Conservation (phyloP, 2,329 filamentous ascomycete genomes). For the Cytospora schulzeri region DNA sequence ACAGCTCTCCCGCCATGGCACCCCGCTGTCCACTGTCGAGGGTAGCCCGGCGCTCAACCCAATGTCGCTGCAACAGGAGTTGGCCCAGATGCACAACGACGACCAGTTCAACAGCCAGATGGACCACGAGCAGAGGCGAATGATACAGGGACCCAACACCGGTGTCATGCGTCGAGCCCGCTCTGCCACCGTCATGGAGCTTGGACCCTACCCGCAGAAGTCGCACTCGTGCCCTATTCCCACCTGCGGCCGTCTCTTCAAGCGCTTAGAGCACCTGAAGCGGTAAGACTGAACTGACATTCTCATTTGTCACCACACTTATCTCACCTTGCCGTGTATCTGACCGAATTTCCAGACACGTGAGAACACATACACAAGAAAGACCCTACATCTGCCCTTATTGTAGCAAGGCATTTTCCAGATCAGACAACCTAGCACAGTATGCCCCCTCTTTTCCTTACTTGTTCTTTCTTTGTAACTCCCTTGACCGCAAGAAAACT, state of each 20-base stretch:
- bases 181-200: slow-evolving; percentile 94
- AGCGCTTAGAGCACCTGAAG: slow-evolving; percentile 98
- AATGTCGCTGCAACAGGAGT: slow-evolving; percentile 72
- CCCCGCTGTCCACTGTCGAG: slow-evolving; percentile 83
- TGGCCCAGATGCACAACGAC: slow-evolving; percentile 62
- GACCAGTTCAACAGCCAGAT: slow-evolving; percentile 62
- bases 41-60: slow-evolving; percentile 76
- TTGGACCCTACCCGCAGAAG: slow-evolving; percentile 95
- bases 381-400: slow-evolving; percentile 96
- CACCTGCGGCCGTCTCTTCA: slow-evolving; percentile 95
- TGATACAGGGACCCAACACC: slow-evolving; percentile 67
- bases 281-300: slow-evolving; percentile 68
- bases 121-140: slow-evolving; percentile 61
- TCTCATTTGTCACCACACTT: slow-evolving; percentile 42
- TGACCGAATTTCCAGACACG: slow-evolving; percentile 72
- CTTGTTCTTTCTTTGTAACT: slow-evolving; percentile 34
- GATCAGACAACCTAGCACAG: slow-evolving; percentile 99
- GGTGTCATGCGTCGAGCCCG: slow-evolving; percentile 86
- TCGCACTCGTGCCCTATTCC: slow-evolving; percentile 99
- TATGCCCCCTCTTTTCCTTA: slow-evolving; percentile 56
- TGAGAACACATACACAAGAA: slow-evolving; percentile 98
- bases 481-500: slow-evolving; percentile 39
- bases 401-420: slow-evolving; percentile 98
- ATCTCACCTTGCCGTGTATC: slow-evolving; percentile 45
- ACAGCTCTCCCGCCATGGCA: slow-evolving; percentile 79